Percentiles rank a stretch among this genome's conserved stretches.
Evolutionary conservation across 2,329 filamentous ascomycete genomes (phyloP).

Genomic region (Apiospora koreana): DNA sequence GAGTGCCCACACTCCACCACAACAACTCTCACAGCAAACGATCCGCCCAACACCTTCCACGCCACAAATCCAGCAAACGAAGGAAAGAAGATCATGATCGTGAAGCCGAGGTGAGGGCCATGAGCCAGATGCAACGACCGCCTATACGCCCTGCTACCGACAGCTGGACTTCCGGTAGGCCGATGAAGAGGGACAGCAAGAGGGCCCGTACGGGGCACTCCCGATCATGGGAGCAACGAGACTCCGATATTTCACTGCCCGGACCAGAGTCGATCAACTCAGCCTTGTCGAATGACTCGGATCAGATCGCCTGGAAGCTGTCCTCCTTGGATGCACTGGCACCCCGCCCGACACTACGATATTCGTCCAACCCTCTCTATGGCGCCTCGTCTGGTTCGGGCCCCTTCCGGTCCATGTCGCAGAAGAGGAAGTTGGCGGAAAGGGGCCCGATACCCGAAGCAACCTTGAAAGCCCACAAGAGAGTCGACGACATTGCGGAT

Average conservation of each 20-base stretch:
- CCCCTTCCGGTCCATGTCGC: conserved; percentile 49
- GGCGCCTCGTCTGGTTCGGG: conserved; percentile 45
- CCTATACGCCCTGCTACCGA: conserved; percentile 65
- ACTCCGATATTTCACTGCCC: conserved; percentile 75
- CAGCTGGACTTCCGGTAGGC: conserved; percentile 60
- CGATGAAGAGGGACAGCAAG: conserved; percentile 64
- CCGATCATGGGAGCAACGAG: conserved; percentile 55
- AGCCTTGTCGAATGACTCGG: conserved; percentile 72
- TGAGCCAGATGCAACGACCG: conserved; percentile 63
- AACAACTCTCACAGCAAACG: conserved; percentile 56
- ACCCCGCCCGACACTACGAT: conserved; percentile 81
- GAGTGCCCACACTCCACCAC: conserved; percentile 57
- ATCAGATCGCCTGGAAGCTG: conserved; percentile 76
- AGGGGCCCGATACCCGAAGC: conserved; percentile 61
- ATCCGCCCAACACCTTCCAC: conserved; percentile 58
- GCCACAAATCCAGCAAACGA: conserved; percentile 76
- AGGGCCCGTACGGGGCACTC: conserved; percentile 58
- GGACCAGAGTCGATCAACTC: conserved; percentile 74
- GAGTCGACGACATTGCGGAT: conserved; percentile 75
- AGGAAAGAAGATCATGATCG: conserved; percentile 74
- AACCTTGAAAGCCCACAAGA: conserved; percentile 59
- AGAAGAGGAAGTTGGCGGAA: conserved; percentile 53
- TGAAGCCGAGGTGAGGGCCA: conserved; percentile 85
- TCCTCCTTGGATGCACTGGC: conserved; percentile 79
- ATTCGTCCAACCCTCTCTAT: conserved; percentile 65